Evolutionary conservation across 306 rosid genomes (phyloP), one percentile per base, ranked within the genome.

Genomic region (Vigna hirtella): DNA sequence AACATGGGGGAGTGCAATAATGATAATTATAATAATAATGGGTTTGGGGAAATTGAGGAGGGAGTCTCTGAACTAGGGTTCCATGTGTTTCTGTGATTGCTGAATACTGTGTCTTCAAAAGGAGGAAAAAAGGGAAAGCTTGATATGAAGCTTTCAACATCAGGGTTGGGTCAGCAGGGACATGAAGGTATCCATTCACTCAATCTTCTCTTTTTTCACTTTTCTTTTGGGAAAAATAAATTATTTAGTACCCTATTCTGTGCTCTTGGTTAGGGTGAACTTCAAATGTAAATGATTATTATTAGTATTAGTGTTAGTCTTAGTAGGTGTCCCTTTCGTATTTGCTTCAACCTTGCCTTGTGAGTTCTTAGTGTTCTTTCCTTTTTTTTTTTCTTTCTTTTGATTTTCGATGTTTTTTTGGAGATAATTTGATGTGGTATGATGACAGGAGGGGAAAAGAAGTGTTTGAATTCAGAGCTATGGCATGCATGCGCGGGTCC

Each of bases 401-500:
- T 74, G 36, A 22, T 74, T 6, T n/a, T 38, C 20, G 3, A 22
- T 56, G 63, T 40, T 47, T 5, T 15, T 38, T 10, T 38, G 15
- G 79, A 61, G 74, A 77, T 72, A 52, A 76, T 73, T 82, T 82
- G 76, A 64, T 38, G 14, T 58, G 84, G 10, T 64, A 80, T 80
- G 81, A 76, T 86, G 82, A 56, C 20, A 86, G 91, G 89, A 79
- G 93, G 84, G 75, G 98, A 93, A 84, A 93, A 93, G 93, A 93
- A 93, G 75, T 91, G 97, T 89, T 83, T 93, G 87, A 93, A 93
- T 88, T 93, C 98, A 62, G 98, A 93, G 94, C 91, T 93, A 65
- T 93, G 98, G 98, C 98, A 93, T 89, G 98, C 98, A 71, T 93
- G 98, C 66, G 98, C 97, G 34, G 98, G 98, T 73, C 98, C 98